Base-by-base conservation (phyloP, 257 asterid species). In the Euphrasia confusa region DNA sequence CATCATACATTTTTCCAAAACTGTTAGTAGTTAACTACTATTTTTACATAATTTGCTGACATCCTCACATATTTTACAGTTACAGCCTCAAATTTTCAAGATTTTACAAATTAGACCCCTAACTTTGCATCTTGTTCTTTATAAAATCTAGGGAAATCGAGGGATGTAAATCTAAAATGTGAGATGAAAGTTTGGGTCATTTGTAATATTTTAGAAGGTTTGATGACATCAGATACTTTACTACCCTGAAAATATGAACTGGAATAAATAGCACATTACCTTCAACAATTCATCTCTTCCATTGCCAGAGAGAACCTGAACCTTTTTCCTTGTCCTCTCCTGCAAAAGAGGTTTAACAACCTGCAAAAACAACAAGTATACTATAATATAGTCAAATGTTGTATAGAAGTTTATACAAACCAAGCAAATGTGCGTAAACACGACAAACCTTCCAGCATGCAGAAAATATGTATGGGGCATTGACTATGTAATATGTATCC, bases 401-500 rank as follows among this genome's bases (percentile, higher is more conserved):
- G 26, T 45, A 14, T 47, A 8, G 17, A 17, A 5, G 3, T 50
- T 14, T 18, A 15, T 42, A 33, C 10, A 58, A 50, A 58, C 32
- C 4, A 54, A 56, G 54, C 64, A 60, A 42, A 54, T 63, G 47
- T 32, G 21, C 18, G 4, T 17, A 18, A 24, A 65, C 4, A 42
- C 63, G 60, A 63, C 66, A 65, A 68, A 90, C 96, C 96, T 88
- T 91, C 96, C 98, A 91, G 77, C 98, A 91, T 17, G 96, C 91
- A 42, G 98, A 85, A 78, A 91, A 91, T 50, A 91, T 86, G 65
- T 88, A 88, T 33, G 98, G 98, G 35, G 88, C 96, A 56, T 91
- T 91, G 68, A 91, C 96, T 55, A 91, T 88, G 82, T 78, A 88
- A 67, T 91, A 91, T 0, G 88, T 81, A 40, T 84, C 92, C 2